Evolutionary conservation across 345 rosid species (phyloP).

Genomic region (Eutrema japonicum): DNA sequence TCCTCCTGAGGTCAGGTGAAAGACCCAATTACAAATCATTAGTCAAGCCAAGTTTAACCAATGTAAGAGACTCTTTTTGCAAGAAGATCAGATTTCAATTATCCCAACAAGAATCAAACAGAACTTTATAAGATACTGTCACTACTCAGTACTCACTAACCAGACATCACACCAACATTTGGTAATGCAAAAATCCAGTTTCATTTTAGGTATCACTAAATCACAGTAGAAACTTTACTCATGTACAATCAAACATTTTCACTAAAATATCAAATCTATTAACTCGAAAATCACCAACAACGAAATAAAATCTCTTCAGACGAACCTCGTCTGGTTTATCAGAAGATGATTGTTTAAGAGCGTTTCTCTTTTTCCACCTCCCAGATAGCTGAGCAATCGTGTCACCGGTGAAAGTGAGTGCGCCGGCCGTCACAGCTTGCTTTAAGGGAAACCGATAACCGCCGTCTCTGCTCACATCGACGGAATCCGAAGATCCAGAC

Average conservation of each 20-base stretch:
- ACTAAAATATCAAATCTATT: conserved; percentile 1
- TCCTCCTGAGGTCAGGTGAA: conserved; percentile 52
- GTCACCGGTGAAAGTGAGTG: conserved; percentile 81
- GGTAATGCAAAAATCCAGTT: not conserved
- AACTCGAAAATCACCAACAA: not conserved
- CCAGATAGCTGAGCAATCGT: conserved; percentile 69
- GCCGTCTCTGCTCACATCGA: conserved; percentile 42
- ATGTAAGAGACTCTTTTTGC: not conserved
- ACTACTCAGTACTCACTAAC: conserved; percentile 17
- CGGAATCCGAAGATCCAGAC: conserved; percentile 60
- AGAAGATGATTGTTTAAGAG: conserved; percentile 37
- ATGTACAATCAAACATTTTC: not conserved
- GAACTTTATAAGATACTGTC: conserved; percentile 3
- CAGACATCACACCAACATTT: conserved; percentile 10
- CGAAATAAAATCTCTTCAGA: conserved; percentile 2
- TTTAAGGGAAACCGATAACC: conserved; percentile 74
- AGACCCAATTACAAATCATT: conserved; percentile 4
- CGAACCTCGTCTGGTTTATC: conserved; percentile 39
- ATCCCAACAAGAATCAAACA: not conserved
- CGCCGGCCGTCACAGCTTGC: conserved; percentile 81
- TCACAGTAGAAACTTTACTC: not conserved
- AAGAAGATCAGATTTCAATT: not conserved
- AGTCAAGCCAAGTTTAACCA: conserved; percentile 20
- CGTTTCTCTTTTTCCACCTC: conserved; percentile 51
- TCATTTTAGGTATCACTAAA: not conserved